Base-by-base conservation (phyloP, 257 asterid species). In the Nicotiana obtusifolia region DNA sequence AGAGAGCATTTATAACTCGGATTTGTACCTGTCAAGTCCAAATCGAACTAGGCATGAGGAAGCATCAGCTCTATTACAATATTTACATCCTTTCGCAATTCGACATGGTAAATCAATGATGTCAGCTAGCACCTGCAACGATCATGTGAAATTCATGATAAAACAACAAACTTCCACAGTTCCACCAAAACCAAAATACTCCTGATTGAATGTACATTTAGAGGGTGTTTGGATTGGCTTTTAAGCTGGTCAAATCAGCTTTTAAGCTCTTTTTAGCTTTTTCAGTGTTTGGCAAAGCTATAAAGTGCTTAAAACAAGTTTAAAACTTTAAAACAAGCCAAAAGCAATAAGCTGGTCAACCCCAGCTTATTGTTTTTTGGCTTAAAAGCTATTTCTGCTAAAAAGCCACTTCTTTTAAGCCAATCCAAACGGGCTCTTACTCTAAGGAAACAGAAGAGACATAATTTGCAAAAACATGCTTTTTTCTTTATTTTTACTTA, bases 41-140 rank as follows among this genome's bases (percentile, higher is more conserved):
- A 96, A 92, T 28, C 95, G 98, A 85, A 96, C 97, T 69, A 96
- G 95, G 86, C 99, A 96, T 5, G 99, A 94, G 77, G 98, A 92
- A 85, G 97, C 97, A 87, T 96, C 94, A 69, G 89, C 91, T 84
- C 93, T 88, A 16, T 81, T 85, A 86, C 99, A 96, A 88, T 88
- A 89, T 82, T 86, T 94, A 87, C 99, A 96, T 86, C 99, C 99
- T 86, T 89, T 96, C 30, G 97, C 98, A 84, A 94, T 91, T 86
- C 99, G 97, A 87, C 99, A 96, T 28, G 98, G 98, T 86, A 96
- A 91, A 84, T 92, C 94, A 86, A 96, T 92, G 64, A 81, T 84
- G 84, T 96, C 99, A 53, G 99, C 99, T 76, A 96, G 88, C 77
- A 91, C 99, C 99, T 96, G 91, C 80, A 89, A 83, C 81, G 84